These are phyloP conservation scores for Mycena albidolilacea DNA, from an alignment of 768 basidiomycete genomes.

Conservation along the genomic window DNA sequence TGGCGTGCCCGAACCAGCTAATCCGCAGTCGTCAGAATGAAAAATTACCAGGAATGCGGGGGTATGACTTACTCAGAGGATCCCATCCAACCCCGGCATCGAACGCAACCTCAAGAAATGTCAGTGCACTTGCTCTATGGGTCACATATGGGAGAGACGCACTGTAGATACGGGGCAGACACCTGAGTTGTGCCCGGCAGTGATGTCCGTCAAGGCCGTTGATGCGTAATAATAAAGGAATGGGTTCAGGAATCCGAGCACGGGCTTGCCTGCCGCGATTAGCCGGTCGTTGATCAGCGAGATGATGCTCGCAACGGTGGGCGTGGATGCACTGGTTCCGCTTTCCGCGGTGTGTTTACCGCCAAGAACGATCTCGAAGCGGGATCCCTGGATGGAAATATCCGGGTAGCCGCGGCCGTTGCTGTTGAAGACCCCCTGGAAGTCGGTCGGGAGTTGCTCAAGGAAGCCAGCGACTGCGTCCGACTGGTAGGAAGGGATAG, in stretches of 20 bases:
- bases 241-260: slow-evolving; percentile 27
- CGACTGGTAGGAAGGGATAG: slow-evolving; percentile 56
- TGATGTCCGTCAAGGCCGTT: slow-evolving; percentile 14
- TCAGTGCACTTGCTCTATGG: neutral
- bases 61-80: slow-evolving; percentile 10
- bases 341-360: slow-evolving; percentile 30
- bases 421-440: slow-evolving; percentile 59
- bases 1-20: slow-evolving; percentile 11
- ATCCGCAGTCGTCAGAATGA: neutral
- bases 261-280: slow-evolving; percentile 44
- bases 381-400: slow-evolving; percentile 15
- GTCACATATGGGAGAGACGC: neutral
- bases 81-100: slow-evolving; percentile 14
- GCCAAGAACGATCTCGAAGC: neutral
- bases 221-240: neutral
- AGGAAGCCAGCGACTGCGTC: slow-evolving; percentile 51
- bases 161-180: slow-evolving; percentile 2
- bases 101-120: slow-evolving; percentile 3
- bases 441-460: slow-evolving; percentile 46
- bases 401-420: slow-evolving; percentile 42
- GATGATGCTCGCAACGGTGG: slow-evolving; percentile 59
- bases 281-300: slow-evolving; percentile 61
- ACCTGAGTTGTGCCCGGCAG: slow-evolving; percentile 7
- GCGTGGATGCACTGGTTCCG: slow-evolving; percentile 62
- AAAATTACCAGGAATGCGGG: neutral